Evolutionary conservation across 805 yeast species (phyloP).

Genomic region (Kodamaea neixiangensis): DNA sequence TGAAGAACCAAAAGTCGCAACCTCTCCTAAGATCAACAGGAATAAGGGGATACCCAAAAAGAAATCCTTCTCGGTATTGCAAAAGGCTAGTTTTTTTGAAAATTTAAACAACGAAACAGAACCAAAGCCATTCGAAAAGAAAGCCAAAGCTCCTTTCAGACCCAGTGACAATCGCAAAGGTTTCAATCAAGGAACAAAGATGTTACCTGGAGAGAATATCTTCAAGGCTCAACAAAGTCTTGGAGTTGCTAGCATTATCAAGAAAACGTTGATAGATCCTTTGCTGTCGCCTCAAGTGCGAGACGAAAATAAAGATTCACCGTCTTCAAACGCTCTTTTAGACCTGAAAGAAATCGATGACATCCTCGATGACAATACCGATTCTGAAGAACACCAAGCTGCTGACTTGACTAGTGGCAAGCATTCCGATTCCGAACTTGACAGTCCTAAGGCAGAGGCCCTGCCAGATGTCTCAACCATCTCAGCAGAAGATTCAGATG

Average conservation of each 20-base stretch:
- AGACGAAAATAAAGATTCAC: neutral
- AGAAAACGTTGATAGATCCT: neutral
- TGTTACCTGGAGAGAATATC: neutral
- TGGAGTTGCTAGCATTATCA: neutral
- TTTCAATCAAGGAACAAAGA: neutral
- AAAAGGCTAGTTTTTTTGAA: constrained; percentile 3
- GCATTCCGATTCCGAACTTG: neutral
- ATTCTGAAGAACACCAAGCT: neutral
- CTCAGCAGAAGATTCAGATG: neutral
- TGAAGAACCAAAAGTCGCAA: neutral
- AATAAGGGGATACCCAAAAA: constrained; percentile 3
- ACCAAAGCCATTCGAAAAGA: constrained; percentile 1
- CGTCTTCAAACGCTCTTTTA: neutral
- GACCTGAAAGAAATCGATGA: neutral
- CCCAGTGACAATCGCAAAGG: neutral
- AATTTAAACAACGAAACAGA: neutral
- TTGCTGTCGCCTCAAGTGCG: neutral
- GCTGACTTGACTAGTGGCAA: neutral
- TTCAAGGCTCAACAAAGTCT: constrained; percentile 2
- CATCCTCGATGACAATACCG: neutral
- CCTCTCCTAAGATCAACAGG: neutral
- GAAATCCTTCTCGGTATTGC: constrained; percentile 2
- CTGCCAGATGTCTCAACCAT: neutral
- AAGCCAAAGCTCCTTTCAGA: neutral
- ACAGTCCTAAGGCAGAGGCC: neutral